Conservation (phyloP, 257 asterid genomes). For the Petrea volubilis region DNA sequence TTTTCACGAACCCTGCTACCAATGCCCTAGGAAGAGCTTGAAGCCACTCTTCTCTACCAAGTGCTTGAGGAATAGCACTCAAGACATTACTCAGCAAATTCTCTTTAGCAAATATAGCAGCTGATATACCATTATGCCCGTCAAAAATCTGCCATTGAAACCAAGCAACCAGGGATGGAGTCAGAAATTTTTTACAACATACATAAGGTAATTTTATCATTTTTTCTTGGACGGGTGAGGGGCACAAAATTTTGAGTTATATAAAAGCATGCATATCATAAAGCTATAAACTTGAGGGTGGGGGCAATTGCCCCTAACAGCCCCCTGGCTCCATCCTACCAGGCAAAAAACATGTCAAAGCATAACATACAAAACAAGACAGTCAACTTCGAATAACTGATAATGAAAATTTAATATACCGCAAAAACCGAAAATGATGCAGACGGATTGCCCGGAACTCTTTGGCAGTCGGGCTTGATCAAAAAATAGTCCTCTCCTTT, state of each 20-base stretch:
- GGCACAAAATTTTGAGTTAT: too few species aligned
- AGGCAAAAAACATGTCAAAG: background rate
- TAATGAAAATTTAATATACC: constrained; percentile 36
- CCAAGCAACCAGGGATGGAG: too few species aligned
- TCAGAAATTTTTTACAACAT: too few species aligned
- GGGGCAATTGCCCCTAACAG: too few species aligned
- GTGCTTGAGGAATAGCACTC: constrained; percentile 81
- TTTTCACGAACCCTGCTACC: constrained; percentile 97
- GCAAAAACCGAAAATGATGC: constrained; percentile 82
- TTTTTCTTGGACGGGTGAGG: too few species aligned
- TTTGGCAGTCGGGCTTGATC: constrained; percentile 61
- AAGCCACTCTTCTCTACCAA: constrained; percentile 92
- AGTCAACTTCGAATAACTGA: constrained; percentile 8
- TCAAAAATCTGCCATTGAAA: constrained; percentile 67
- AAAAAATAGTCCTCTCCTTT: constrained; percentile 92
- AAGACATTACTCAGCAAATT: constrained; percentile 78
- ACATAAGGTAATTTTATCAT: too few species aligned
- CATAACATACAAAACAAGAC: background rate
- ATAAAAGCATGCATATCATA: too few species aligned
- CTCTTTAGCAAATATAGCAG: constrained; percentile 94
- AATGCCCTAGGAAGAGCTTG: constrained; percentile 93
- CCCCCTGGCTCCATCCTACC: too few species aligned
- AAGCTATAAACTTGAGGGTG: too few species aligned
- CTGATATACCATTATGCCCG: constrained; percentile 98
- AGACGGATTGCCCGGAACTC: constrained; percentile 66